Conservation (phyloP, 129 eudicot genomes). For the Saposhnikovia divaricata region DNA sequence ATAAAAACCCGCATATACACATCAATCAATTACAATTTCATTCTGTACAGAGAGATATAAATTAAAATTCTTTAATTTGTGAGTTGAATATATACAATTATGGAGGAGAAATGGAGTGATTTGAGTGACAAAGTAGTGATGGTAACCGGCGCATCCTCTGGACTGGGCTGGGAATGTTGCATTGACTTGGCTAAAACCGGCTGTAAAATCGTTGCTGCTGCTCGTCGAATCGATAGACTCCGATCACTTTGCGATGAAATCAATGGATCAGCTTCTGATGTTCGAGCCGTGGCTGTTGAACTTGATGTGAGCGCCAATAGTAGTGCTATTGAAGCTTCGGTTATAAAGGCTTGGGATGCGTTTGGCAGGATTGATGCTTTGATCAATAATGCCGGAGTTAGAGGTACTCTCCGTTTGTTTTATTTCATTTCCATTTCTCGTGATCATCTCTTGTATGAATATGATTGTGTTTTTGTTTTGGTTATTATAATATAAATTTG, state of each 20-base stretch:
- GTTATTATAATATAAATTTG: not conserved
- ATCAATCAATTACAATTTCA: not conserved
- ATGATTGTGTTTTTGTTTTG: not conserved
- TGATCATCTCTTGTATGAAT: not conserved
- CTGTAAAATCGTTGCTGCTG: constrained; percentile 60
- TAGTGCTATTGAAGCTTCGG: constrained; percentile 28
- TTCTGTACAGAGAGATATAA: too few relatives aligned
- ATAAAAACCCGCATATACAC: not conserved
- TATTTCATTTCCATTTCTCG: too few relatives aligned
- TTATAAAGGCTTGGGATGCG: constrained; percentile 33
- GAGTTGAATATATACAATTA: too few relatives aligned
- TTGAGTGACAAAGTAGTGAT: constrained; percentile 51
- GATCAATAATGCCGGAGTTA: constrained; percentile 52
- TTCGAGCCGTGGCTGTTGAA: constrained; percentile 40
- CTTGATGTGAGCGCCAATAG: constrained; percentile 37
- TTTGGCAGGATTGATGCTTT: constrained; percentile 41
- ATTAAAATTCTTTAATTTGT: too few relatives aligned
- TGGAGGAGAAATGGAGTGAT: constrained; percentile 41
- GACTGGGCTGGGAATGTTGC: constrained; percentile 59
- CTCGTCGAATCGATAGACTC: constrained; percentile 62
- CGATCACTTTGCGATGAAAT: constrained; percentile 51
- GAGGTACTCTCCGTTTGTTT: constrained; percentile 26
- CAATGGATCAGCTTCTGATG: constrained; percentile 11
- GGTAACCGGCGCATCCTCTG: constrained; percentile 92
- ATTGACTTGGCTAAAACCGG: constrained; percentile 66